These are phyloP conservation scores for Colletotrichum lupini DNA, from an alignment of 2,329 filamentous ascomycete genomes.

Conservation along the genomic window DNA sequence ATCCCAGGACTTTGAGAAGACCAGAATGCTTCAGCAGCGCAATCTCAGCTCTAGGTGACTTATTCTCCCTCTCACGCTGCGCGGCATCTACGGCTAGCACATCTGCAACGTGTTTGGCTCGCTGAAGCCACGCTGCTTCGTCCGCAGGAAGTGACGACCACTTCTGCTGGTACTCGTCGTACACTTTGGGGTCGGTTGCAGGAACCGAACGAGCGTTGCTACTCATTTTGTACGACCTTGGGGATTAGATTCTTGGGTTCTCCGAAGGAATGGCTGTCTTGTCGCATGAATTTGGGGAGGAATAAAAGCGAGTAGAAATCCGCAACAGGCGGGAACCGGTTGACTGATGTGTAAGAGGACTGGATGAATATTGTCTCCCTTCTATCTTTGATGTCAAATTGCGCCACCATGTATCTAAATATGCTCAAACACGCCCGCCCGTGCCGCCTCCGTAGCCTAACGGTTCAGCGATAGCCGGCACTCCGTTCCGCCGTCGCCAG, in stretches of 20 bases:
- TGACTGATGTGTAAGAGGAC: neutral
- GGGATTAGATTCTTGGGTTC: neutral
- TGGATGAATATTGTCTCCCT: too few species aligned
- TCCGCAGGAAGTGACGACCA: slow-evolving; percentile 48
- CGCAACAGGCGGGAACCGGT: neutral
- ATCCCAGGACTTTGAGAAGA: slow-evolving; percentile 51
- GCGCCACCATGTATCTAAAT: neutral
- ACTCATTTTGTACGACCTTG: slow-evolving; percentile 3
- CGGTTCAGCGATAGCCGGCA: neutral
- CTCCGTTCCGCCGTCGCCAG: too few species aligned
- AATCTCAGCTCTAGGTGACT: slow-evolving; percentile 53
- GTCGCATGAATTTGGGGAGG: too few species aligned
- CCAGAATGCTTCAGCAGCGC: slow-evolving; percentile 54
- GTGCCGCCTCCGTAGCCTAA: neutral
- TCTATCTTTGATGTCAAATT: neutral
- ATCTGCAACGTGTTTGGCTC: slow-evolving; percentile 50
- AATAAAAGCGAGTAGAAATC: too few species aligned
- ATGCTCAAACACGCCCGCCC: neutral
- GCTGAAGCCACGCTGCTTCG: slow-evolving; percentile 50
- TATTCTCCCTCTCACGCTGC: slow-evolving; percentile 50
- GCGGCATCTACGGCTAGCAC: slow-evolving; percentile 48
- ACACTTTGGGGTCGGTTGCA: slow-evolving; percentile 50
- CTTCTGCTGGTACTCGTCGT: slow-evolving; percentile 48
- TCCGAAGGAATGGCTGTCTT: neutral
- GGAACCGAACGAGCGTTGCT: slow-evolving; percentile 31